Evolutionary conservation across 2,329 filamentous ascomycete genomes (phyloP).

Genomic region (Byssochlamys sp.): DNA sequence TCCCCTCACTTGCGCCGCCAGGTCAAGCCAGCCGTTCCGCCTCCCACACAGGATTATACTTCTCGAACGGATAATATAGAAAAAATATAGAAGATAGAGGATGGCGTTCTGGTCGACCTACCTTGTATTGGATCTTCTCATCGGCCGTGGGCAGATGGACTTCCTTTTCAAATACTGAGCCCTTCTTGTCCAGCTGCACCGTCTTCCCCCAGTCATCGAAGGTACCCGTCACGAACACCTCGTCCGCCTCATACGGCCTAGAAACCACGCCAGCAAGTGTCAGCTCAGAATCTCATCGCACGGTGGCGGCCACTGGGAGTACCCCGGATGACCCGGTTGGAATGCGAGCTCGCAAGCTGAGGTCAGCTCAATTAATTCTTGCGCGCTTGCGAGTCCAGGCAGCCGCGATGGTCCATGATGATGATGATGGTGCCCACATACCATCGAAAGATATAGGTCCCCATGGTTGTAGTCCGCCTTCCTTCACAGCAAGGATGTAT

Average conservation of each 20-base stretch:
- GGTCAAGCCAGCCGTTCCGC: background rate
- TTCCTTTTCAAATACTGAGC: slow-evolving; percentile 65
- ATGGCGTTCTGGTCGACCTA: slow-evolving; percentile 36
- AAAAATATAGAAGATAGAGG: slow-evolving; percentile 4
- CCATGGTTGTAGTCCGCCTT: slow-evolving; percentile 14
- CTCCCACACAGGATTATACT: background rate
- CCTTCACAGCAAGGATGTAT: background rate
- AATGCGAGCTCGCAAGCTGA: background rate
- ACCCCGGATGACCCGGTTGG: background rate
- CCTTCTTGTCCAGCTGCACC: slow-evolving; percentile 68
- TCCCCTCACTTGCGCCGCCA: background rate
- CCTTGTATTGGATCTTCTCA: slow-evolving; percentile 89
- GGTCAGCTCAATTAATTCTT: background rate
- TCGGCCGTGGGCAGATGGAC: slow-evolving; percentile 59
- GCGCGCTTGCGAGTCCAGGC: background rate
- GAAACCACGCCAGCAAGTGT: slow-evolving; percentile 20
- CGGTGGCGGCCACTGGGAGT: background rate
- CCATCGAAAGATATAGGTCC: slow-evolving; percentile 30
- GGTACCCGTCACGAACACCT: slow-evolving; percentile 89
- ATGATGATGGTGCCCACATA: slow-evolving; percentile 14
- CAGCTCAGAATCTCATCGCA: slow-evolving; percentile 9
- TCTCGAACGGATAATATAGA: slow-evolving; percentile 1
- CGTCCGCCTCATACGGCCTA: slow-evolving; percentile 74
- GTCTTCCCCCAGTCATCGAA: slow-evolving; percentile 92
- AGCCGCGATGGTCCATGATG: background rate